phyloP scores from a whole-genome alignment of 1,284 basidiomycete species.

The Taiwanofungus camphoratus region DNA sequence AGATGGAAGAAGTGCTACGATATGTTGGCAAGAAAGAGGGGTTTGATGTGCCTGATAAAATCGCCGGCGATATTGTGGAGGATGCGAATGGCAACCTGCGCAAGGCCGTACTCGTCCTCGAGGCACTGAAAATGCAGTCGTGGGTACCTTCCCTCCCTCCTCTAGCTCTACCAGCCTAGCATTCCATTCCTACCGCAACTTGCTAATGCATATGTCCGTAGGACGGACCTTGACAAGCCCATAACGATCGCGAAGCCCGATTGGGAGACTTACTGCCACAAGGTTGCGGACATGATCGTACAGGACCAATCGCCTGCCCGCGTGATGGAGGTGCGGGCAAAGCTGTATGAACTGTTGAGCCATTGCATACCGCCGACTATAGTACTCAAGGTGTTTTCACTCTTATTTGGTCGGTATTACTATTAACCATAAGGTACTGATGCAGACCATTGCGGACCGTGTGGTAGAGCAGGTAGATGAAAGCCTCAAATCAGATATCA shows the following conservation, averaged over 20 bases:
- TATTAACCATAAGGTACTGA: conserved; percentile 1
- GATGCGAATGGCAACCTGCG: conserved; percentile 90
- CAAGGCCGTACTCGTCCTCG: conserved; percentile 91
- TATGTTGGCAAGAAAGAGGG: conserved; percentile 81
- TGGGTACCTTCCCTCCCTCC: conserved; percentile 31
- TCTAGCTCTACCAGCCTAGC: background rate
- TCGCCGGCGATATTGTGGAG: conserved; percentile 67
- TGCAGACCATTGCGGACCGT: conserved; percentile 80
- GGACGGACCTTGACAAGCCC: conserved; percentile 66
- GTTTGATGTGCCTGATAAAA: conserved; percentile 75
- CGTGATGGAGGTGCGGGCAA: conserved; percentile 87
- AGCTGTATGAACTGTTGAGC: conserved; percentile 93
- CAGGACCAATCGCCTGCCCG: conserved; percentile 88
- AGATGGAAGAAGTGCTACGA: conserved; percentile 81
- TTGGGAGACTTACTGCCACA: conserved; percentile 97
- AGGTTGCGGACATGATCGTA: conserved; percentile 92
- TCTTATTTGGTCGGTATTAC: background rate
- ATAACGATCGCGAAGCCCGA: conserved; percentile 90
- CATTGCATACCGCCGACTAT: conserved; percentile 97
- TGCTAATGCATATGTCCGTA: conserved; percentile 23
- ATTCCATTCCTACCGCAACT: background rate
- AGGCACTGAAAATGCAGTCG: conserved; percentile 95
- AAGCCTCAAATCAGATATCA: conserved; percentile 80
- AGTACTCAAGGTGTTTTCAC: conserved; percentile 70
- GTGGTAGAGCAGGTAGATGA: conserved; percentile 88